Percentiles rank a stretch among this genome's conserved stretches.
phyloP scores from a whole-genome alignment of 768 basidiomycete species.

The Cyclocybe aegerita region DNA sequence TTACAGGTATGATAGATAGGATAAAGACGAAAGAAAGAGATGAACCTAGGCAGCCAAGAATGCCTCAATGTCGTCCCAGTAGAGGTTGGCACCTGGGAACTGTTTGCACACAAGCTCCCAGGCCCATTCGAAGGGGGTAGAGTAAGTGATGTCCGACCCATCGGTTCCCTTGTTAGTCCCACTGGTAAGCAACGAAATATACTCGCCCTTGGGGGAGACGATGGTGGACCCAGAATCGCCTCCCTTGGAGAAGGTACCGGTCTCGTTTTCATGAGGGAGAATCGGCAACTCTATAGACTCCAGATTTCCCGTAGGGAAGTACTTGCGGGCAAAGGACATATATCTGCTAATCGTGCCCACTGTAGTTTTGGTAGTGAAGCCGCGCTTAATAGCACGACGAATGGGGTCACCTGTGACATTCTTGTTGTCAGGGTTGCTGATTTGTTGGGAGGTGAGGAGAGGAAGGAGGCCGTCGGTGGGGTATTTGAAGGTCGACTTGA shows the following conservation, averaged over 20 bases:
- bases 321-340: constrained; percentile 30
- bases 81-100: constrained; percentile 24
- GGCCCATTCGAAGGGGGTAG: constrained; percentile 34
- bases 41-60: constrained; percentile 14
- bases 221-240: constrained; percentile 39
- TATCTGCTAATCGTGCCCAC: constrained; percentile 33
- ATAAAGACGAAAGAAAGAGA: constrained; percentile 9
- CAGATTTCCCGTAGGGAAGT: constrained; percentile 13
- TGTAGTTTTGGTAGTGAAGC: constrained; percentile 33
- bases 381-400: constrained; percentile 35
- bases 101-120: constrained; percentile 18
- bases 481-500: constrained; percentile 25
- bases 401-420: constrained; percentile 18
- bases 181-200: constrained; percentile 25
- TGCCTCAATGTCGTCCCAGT: constrained; percentile 8
- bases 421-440: constrained; percentile 24
- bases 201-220: constrained; percentile 25
- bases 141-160: constrained; percentile 28
- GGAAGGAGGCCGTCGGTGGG: constrained; percentile 30
- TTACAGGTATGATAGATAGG: not conserved
- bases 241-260: constrained; percentile 26
- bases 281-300: constrained; percentile 27
- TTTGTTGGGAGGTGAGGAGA: constrained; percentile 30
- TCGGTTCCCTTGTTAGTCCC: constrained; percentile 16
- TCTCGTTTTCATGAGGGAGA: constrained; percentile 22